Conservation (phyloP, 768 basidiomycete species). For the Tephrocybe sp. region DNA sequence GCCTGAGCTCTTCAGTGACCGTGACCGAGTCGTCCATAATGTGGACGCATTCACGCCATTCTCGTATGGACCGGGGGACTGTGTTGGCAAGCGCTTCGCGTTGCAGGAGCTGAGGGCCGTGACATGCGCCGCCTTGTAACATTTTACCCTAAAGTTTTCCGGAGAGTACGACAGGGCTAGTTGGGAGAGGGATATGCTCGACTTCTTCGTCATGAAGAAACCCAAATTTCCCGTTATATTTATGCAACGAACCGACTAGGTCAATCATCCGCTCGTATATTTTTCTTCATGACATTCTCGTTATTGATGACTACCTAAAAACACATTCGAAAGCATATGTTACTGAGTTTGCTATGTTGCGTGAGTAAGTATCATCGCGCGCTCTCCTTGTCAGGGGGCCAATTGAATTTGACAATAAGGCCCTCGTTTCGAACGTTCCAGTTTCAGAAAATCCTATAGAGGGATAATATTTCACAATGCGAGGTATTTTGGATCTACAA, state of each 20-base stretch:
- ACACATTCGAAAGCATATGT: too few species aligned
- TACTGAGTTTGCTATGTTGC: too few species aligned
- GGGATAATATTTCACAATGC: too few species aligned
- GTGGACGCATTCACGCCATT: conserved; percentile 34
- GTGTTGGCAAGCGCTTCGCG: conserved; percentile 41
- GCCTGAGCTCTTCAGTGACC: conserved; percentile 15
- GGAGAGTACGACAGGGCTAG: conserved; percentile 20
- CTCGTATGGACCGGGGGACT: conserved; percentile 47
- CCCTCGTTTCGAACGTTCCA: too few species aligned
- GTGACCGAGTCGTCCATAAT: conserved; percentile 19
- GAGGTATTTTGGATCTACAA: too few species aligned
- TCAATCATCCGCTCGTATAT: too few species aligned
- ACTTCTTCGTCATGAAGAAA: conserved; percentile 31
- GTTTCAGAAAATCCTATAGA: too few species aligned
- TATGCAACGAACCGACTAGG: not conserved
- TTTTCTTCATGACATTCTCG: too few species aligned
- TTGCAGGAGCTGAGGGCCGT: conserved; percentile 32
- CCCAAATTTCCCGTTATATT: conserved; percentile 24
- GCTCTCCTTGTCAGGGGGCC: too few species aligned
- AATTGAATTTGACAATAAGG: too few species aligned
- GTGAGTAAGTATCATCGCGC: too few species aligned
- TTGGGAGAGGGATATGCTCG: conserved; percentile 27
- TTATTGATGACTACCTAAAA: too few species aligned
- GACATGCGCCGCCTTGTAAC: conserved; percentile 24
- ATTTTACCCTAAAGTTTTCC: conserved; percentile 30